phyloP scores from a whole-genome alignment of 345 rosid species.

The Eucalyptus erythrocorys region DNA sequence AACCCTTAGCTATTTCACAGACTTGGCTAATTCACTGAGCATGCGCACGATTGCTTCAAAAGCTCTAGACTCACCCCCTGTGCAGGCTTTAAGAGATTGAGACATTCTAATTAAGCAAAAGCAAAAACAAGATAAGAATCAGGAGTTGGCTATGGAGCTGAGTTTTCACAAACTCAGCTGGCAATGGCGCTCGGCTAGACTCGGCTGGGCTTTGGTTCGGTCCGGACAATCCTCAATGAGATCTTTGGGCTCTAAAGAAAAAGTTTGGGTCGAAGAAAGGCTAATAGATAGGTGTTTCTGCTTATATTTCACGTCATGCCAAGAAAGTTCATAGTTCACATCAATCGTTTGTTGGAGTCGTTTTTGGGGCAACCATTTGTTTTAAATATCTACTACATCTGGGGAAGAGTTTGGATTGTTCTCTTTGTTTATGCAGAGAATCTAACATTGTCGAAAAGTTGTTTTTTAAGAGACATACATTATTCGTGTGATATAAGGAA shows the following conservation, averaged over 20 bases:
- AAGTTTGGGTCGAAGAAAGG: background rate
- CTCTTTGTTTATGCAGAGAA: no score
- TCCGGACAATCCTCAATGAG: background rate
- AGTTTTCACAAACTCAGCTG: background rate
- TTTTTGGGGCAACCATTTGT: no score
- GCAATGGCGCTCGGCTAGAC: background rate
- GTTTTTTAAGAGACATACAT: no score
- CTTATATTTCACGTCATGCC: no score
- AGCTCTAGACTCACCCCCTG: background rate
- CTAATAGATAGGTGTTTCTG: no score
- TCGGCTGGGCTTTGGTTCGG: background rate
- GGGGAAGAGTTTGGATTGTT: background rate
- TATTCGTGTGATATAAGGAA: background rate
- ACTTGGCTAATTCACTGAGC: background rate
- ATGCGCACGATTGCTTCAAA: background rate
- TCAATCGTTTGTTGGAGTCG: no score
- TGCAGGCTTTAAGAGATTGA: background rate
- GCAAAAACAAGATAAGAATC: background rate
- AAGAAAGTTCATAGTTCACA: no score
- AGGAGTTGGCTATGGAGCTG: background rate
- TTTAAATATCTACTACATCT: no score
- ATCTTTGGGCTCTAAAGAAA: background rate
- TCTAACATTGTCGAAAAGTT: no score
- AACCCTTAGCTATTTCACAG: background rate
- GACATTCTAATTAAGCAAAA: background rate